Percentiles rank a stretch among this genome's conserved stretches.
phyloP scores from a whole-genome alignment of 169 alveolate genomes.

The Eimeria zaria region DNA sequence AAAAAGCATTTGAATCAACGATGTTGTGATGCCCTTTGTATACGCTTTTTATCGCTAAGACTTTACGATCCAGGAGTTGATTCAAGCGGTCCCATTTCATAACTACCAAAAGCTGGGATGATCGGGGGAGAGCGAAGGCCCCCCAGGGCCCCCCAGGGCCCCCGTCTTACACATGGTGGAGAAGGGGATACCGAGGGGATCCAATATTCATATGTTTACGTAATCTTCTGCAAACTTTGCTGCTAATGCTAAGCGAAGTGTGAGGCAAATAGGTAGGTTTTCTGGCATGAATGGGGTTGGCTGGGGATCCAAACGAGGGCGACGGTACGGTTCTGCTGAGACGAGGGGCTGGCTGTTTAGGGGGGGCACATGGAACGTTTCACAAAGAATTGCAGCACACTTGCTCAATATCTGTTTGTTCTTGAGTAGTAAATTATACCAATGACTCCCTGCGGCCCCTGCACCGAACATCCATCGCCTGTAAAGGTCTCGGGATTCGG shows the following conservation, averaged over 20 bases:
- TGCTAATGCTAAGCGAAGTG: not conserved
- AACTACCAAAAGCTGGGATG: not conserved
- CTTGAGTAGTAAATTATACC: not conserved
- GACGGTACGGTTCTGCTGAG: not conserved
- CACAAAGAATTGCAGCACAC: not conserved
- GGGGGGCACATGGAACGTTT: not conserved
- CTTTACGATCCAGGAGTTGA: not conserved
- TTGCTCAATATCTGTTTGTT: not conserved
- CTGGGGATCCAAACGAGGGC: not conserved
- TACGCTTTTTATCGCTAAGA: not conserved
- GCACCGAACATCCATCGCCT: not conserved
- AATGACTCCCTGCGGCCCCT: not conserved
- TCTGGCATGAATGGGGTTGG: not conserved
- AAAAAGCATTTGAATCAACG: not conserved
- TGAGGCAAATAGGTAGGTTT: too few species aligned
- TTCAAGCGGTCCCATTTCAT: not conserved
- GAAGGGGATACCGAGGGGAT: not conserved
- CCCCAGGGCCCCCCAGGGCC: conserved; percentile 21
- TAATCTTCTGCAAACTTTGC: not conserved
- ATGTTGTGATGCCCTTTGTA: not conserved
- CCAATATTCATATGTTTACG: not conserved
- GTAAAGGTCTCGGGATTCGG: not conserved
- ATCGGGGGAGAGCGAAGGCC: not conserved
- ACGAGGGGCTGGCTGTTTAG: not conserved
- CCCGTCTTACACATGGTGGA: not conserved